Evolutionary conservation across 768 basidiomycete species (phyloP).

Genomic region (Suillus fuscotomentosus): DNA sequence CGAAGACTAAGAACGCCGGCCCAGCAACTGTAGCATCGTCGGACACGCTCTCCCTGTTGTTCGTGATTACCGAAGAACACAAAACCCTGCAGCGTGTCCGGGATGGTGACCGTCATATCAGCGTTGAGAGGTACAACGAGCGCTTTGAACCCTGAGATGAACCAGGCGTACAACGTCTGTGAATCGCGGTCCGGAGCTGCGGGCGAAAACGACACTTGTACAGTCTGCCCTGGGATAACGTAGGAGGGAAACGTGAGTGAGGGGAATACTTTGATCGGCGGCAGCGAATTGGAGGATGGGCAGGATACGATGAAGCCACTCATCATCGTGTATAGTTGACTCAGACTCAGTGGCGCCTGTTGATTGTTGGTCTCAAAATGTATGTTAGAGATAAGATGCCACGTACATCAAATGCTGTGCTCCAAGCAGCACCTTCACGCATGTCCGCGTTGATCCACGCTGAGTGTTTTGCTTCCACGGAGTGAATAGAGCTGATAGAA

Average conservation of each 20-base stretch:
- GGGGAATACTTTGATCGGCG: constrained; percentile 51
- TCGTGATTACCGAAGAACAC: constrained; percentile 52
- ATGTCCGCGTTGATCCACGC: constrained; percentile 57
- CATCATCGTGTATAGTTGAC: constrained; percentile 40
- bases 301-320: constrained; percentile 50
- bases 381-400: constrained; percentile 21
- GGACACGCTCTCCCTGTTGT: constrained; percentile 33
- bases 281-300: constrained; percentile 49
- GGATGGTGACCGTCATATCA: constrained; percentile 37
- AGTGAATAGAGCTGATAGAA: constrained; percentile 54
- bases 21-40: constrained; percentile 58
- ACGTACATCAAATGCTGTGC: constrained; percentile 55
- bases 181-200: neutral
- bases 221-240: constrained; percentile 24
- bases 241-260: constrained; percentile 34
- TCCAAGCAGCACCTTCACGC: constrained; percentile 51
- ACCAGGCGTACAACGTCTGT: constrained; percentile 41
- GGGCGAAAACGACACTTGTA: constrained; percentile 26
- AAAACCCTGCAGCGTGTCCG: constrained; percentile 42
- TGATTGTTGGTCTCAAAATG: constrained; percentile 21
- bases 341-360: constrained; percentile 40
- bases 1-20: constrained; percentile 45
- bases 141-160: constrained; percentile 46
- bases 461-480: constrained; percentile 63
- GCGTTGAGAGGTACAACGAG: constrained; percentile 37